Conservation (phyloP, 768 basidiomycete genomes). For the Terana coerulea region DNA sequence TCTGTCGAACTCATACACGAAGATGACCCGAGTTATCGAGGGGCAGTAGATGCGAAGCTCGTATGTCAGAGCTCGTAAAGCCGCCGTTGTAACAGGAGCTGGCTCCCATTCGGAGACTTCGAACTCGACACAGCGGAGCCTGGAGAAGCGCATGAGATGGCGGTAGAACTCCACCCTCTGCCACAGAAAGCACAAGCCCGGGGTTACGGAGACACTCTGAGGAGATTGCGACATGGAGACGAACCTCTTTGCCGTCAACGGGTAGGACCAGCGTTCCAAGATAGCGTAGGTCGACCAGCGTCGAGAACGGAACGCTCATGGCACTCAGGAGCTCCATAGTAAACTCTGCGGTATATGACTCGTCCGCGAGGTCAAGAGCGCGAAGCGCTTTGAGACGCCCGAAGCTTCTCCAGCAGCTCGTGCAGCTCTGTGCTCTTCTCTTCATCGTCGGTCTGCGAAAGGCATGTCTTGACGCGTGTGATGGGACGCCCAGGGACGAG, state of each 20-base stretch:
- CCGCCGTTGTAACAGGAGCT: slow-evolving; percentile 45
- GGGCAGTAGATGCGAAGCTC: slow-evolving; percentile 62
- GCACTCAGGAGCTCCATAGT: slow-evolving; percentile 47
- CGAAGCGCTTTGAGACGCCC: slow-evolving; percentile 41
- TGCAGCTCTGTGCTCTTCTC: slow-evolving; percentile 54
- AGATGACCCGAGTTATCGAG: slow-evolving; percentile 48
- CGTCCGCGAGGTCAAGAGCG: slow-evolving; percentile 61
- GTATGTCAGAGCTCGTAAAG: slow-evolving; percentile 52
- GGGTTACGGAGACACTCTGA: too few relatives aligned
- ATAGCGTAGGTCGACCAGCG: slow-evolving; percentile 44
- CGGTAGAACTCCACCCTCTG: slow-evolving; percentile 64
- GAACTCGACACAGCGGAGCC: slow-evolving; percentile 53
- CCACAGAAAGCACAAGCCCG: too few relatives aligned
- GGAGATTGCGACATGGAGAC: too few relatives aligned
- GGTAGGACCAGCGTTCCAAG: slow-evolving; percentile 65
- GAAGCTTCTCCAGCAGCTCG: slow-evolving; percentile 43
- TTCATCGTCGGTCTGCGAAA: slow-evolving; percentile 45
- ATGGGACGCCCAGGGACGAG: slow-evolving; percentile 58
- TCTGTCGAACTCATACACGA: slow-evolving; percentile 58
- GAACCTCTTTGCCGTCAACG: slow-evolving; percentile 49
- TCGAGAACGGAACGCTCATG: slow-evolving; percentile 33
- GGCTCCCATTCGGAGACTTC: slow-evolving; percentile 68
- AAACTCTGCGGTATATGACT: slow-evolving; percentile 51
- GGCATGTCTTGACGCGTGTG: slow-evolving; percentile 63
- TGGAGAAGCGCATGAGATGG: slow-evolving; percentile 47